Conservation (phyloP, 2,329 filamentous ascomycete species). For the Pseudogymnoascus sp. region DNA sequence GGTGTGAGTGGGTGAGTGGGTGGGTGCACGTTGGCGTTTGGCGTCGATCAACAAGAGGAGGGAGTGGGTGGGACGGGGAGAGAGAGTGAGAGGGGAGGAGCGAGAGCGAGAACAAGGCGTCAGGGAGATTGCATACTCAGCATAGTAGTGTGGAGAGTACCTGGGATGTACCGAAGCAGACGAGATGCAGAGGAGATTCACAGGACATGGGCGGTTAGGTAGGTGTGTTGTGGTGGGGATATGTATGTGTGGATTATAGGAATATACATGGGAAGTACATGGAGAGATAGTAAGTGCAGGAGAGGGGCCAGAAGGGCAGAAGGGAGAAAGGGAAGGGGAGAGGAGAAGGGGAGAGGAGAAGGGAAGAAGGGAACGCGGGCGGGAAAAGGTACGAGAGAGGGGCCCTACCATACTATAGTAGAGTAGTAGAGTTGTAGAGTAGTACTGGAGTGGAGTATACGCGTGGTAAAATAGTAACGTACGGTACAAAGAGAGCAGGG, state of each 20-base stretch:
- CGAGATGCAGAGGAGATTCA: neutral
- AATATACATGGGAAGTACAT: neutral
- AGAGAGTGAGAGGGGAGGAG: neutral
- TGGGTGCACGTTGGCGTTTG: conserved; percentile 5
- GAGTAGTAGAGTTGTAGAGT: too few relatives aligned
- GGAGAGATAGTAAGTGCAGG: neutral
- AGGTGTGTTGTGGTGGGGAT: neutral
- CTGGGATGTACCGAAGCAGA: neutral
- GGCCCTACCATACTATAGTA: too few relatives aligned
- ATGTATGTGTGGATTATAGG: neutral
- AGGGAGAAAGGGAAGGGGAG: neutral
- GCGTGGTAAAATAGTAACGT: neutral
- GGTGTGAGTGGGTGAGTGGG: too few relatives aligned
- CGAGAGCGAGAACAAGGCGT: neutral
- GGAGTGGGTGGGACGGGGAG: too few relatives aligned
- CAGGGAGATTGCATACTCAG: neutral
- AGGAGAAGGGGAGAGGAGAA: neutral
- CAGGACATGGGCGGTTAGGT: too few relatives aligned
- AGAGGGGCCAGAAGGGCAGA: neutral
- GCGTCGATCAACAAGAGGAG: neutral
- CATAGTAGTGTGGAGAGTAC: neutral
- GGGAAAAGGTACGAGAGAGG: neutral
- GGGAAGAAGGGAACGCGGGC: neutral
- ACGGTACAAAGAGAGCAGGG: neutral
- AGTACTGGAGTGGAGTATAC: neutral